Conservation (phyloP, 306 rosid species). For the Vigna nakashimae region DNA sequence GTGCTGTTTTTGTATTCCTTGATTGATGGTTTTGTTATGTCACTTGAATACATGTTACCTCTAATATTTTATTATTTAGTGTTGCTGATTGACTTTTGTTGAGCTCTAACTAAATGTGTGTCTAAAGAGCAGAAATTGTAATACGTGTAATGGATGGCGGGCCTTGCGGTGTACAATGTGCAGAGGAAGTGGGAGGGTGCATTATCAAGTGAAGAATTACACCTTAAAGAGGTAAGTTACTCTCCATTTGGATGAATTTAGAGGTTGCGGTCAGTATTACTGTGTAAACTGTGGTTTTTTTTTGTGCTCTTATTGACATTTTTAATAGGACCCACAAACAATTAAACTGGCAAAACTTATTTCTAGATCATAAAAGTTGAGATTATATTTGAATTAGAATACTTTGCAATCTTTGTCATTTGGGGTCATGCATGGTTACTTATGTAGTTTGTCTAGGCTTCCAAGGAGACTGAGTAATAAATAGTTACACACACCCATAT, state of each 20-base stretch:
- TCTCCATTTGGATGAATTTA: slow-evolving; percentile 34
- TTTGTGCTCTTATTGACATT: slow-evolving; percentile 19
- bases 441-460: slow-evolving; percentile 12
- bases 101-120: slow-evolving; percentile 45
- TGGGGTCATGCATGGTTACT: slow-evolving; percentile 12
- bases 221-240: slow-evolving; percentile 64
- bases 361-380: slow-evolving; percentile 6
- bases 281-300: slow-evolving; percentile 15
- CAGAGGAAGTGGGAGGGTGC: slow-evolving; percentile 89
- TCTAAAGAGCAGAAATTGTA: slow-evolving; percentile 70
- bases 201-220: slow-evolving; percentile 88
- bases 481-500: not conserved
- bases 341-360: not conserved
- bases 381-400: slow-evolving; percentile 21
- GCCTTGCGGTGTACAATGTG: slow-evolving; percentile 92
- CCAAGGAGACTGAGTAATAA: slow-evolving; percentile 33
- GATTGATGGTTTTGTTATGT: slow-evolving; percentile 33
- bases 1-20: slow-evolving; percentile 51
- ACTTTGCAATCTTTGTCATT: slow-evolving; percentile 29
- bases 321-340: slow-evolving; percentile 20
- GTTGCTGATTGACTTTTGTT: slow-evolving; percentile 35
- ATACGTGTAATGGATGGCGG: slow-evolving; percentile 93
- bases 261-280: slow-evolving; percentile 32
- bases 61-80: slow-evolving; percentile 3
- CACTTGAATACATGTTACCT: slow-evolving; percentile 12